Base-by-base conservation (phyloP, 805 yeast genomes). In the Ogataea trehaloabstinens region DNA sequence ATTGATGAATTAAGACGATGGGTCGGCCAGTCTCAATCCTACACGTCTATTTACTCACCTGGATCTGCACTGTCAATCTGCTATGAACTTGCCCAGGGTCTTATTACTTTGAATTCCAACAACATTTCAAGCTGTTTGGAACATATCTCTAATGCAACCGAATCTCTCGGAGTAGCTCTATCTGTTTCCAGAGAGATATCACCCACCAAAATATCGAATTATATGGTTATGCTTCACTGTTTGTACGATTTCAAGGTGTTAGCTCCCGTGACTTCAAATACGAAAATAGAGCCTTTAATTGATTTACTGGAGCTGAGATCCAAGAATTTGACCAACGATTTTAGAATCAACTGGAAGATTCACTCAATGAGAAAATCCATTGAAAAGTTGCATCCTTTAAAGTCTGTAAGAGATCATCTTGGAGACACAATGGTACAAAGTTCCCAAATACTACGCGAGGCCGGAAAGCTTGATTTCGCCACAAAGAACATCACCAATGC, bases 381-480 rank as follows among this genome's bases (percentile, higher is more conserved):
- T 2, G 58, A 49, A 13, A 50, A 43, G 24, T 28, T 61, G 11
- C 63, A 58, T 38, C 63, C 62, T 1, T 35, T 31, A 2, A 15
- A 29, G 1, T 46, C 41, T 1, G 52, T 58, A 18, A 42, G 49
- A 17, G 45, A 58, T 1, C 68, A 68, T 34, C 54, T 71, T 8
- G 74, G 76, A 6, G 68, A 73, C 19, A 71, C 81, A 0, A 77
- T 81, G 64, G 63, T 86, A 15, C 63, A 70, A 16, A 72, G 82
- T 24, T 80, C 95, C 0, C 67, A 70, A 34, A 66, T 84, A 18
- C 80, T 95, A 5, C 64, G 96, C 35, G 73, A 78, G 40, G 78
- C 80, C 42, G 75, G 79, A 7, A 72, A 90, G 42, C 63, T 82
- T 3, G 93, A 86, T 51, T 68, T 87, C 27, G 83, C 96, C 0